Percentiles rank a stretch among this genome's conserved stretches.
phyloP scores from a whole-genome alignment of 2,329 filamentous ascomycete species.

The Alternaria angustiovoidea region DNA sequence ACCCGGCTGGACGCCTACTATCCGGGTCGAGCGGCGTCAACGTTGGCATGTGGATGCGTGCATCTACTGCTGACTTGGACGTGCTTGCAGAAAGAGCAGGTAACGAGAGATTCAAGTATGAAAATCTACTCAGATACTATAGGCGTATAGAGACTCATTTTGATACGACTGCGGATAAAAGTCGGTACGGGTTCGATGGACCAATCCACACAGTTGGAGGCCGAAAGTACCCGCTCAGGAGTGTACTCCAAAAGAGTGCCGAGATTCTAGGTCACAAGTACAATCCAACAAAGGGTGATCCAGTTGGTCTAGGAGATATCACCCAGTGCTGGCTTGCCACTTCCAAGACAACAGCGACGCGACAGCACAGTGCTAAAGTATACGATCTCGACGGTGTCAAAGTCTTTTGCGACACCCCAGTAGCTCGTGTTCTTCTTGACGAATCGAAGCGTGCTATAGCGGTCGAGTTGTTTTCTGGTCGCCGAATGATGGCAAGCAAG shows the following conservation, averaged over 20 bases:
- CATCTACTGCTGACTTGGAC: slow-evolving; percentile 22
- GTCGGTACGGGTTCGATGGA: slow-evolving; percentile 27
- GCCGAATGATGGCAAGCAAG: slow-evolving; percentile 31
- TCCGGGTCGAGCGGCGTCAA: slow-evolving; percentile 28
- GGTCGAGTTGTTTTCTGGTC: slow-evolving; percentile 30
- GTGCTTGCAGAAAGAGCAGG: slow-evolving; percentile 23
- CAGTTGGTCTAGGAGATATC: slow-evolving; percentile 19
- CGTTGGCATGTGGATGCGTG: slow-evolving; percentile 27
- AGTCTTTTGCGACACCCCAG: slow-evolving; percentile 10
- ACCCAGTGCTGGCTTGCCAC: slow-evolving; percentile 24
- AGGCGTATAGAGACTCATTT: slow-evolving; percentile 23
- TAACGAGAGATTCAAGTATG: slow-evolving; percentile 20
- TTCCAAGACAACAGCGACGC: slow-evolving; percentile 14
- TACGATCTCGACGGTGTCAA: slow-evolving; percentile 28
- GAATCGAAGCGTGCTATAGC: slow-evolving; percentile 25
- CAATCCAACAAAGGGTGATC: slow-evolving; percentile 24
- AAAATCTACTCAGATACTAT: slow-evolving; percentile 26
- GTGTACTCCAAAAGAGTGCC: slow-evolving; percentile 11
- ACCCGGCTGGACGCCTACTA: slow-evolving; percentile 23
- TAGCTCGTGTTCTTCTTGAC: slow-evolving; percentile 26
- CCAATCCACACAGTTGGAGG: slow-evolving; percentile 25
- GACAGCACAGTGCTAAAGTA: slow-evolving; percentile 28
- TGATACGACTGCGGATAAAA: slow-evolving; percentile 14
- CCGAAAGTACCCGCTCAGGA: slow-evolving; percentile 24
- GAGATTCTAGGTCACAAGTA: slow-evolving; percentile 21